Conservation (phyloP, 768 basidiomycete genomes). For the Trametes cinnabarina region DNA sequence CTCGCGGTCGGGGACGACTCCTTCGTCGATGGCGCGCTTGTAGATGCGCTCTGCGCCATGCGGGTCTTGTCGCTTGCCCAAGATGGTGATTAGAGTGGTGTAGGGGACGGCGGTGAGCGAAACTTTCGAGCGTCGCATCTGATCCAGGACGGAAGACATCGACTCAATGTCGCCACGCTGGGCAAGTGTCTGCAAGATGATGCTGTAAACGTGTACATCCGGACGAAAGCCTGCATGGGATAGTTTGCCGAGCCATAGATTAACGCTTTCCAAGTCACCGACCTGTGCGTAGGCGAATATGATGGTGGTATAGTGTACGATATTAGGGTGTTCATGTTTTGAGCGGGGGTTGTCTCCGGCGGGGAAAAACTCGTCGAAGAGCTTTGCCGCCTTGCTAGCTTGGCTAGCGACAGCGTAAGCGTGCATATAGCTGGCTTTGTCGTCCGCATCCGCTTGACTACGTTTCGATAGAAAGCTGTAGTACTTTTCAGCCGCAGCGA, state of each 20-base stretch:
- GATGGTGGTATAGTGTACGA: constrained; percentile 54
- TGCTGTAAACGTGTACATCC: constrained; percentile 55
- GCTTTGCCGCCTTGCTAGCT: constrained; percentile 38
- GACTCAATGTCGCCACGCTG: constrained; percentile 52
- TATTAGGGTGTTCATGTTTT: constrained; percentile 37
- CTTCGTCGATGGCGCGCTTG: constrained; percentile 58
- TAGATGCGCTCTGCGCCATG: constrained; percentile 66
- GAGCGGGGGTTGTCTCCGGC: neutral
- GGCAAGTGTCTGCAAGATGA: constrained; percentile 58
- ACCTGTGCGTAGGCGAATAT: constrained; percentile 51
- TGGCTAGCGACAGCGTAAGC: constrained; percentile 50
- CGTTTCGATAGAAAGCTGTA: constrained; percentile 38
- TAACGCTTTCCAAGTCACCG: constrained; percentile 48
- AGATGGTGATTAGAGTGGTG: constrained; percentile 63
- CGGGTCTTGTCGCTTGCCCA: constrained; percentile 61
- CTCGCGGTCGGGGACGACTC: constrained; percentile 56
- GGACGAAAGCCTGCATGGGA: constrained; percentile 47
- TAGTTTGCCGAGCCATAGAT: constrained; percentile 55
- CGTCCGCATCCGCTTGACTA: constrained; percentile 27
- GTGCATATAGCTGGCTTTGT: constrained; percentile 51
- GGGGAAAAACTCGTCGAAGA: constrained; percentile 58
- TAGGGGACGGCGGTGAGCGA: constrained; percentile 54
- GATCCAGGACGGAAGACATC: constrained; percentile 48
- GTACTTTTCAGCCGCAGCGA: constrained; percentile 40
- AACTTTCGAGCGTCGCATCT: constrained; percentile 57